Evolutionary conservation across 2,329 filamentous ascomycete genomes (phyloP).

Genomic region (Xylaria sp.): DNA sequence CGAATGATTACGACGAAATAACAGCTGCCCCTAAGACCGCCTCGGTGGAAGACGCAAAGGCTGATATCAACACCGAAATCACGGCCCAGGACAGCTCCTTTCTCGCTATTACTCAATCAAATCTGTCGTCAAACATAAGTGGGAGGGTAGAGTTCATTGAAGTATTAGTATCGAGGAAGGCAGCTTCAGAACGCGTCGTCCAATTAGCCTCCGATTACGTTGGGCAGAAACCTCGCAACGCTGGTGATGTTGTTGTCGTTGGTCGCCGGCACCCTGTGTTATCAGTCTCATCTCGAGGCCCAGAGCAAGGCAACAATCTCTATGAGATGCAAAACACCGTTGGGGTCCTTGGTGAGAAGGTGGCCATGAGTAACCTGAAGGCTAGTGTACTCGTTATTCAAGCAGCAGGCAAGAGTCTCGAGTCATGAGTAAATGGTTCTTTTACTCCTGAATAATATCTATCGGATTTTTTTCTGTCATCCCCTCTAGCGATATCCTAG

Average conservation of each 20-base stretch:
- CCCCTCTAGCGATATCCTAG: too few species aligned
- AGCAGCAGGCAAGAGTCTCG: slow-evolving; percentile 48
- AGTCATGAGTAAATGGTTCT: slow-evolving; percentile 13
- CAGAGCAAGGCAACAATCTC: slow-evolving; percentile 33
- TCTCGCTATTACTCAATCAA: slow-evolving; percentile 43
- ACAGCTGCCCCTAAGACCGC: slow-evolving; percentile 28
- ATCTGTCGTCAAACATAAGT: slow-evolving; percentile 42
- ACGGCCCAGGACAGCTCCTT: slow-evolving; percentile 45
- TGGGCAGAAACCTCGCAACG: slow-evolving; percentile 65
- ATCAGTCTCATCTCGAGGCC: slow-evolving; percentile 30
- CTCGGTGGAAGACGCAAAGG: slow-evolving; percentile 33
- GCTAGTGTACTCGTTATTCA: slow-evolving; percentile 75
- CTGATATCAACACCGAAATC: slow-evolving; percentile 39
- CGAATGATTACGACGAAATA: slow-evolving; percentile 37
- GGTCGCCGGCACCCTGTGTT: slow-evolving; percentile 58
- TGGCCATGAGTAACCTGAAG: slow-evolving; percentile 64
- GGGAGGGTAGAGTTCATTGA: slow-evolving; percentile 55
- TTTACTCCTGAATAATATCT: too few species aligned
- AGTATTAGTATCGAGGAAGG: slow-evolving; percentile 48
- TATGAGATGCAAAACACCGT: slow-evolving; percentile 58
- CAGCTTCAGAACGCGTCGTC: slow-evolving; percentile 53
- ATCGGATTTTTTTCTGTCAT: too few species aligned
- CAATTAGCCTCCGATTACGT: slow-evolving; percentile 64
- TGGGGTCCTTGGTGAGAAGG: slow-evolving; percentile 63
- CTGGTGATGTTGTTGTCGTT: slow-evolving; percentile 73